Evolutionary conservation across 2,329 filamentous ascomycete species (phyloP).

Genomic region (Diatrype stigma): DNA sequence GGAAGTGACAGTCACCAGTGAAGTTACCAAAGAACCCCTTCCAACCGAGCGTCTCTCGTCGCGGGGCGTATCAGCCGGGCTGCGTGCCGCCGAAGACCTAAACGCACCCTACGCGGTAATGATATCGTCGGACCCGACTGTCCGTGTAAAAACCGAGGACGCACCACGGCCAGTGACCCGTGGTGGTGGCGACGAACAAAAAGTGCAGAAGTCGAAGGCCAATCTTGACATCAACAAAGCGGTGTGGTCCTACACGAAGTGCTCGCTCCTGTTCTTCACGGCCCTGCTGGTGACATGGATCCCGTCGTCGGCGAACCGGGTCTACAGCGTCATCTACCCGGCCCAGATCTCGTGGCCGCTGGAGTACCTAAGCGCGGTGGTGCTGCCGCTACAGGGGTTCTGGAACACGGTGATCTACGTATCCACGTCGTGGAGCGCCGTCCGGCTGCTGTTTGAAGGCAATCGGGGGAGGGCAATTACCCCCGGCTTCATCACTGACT

Average conservation of each 20-base stretch:
- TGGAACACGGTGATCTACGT: slow-evolving; percentile 81
- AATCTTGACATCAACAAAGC: slow-evolving; percentile 56
- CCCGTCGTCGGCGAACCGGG: slow-evolving; percentile 71
- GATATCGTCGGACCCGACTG: slow-evolving; percentile 36
- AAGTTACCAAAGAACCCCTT: slow-evolving; percentile 31
- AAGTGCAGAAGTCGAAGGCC: slow-evolving; percentile 14
- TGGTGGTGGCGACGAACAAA: slow-evolving; percentile 17
- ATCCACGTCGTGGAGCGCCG: slow-evolving; percentile 63
- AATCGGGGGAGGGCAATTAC: background rate
- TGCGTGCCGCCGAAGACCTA: slow-evolving; percentile 5
- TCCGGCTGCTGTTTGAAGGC: slow-evolving; percentile 41
- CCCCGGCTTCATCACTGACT: slow-evolving; percentile 3
- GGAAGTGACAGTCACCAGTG: slow-evolving; percentile 60
- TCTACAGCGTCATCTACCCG: slow-evolving; percentile 63
- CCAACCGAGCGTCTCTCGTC: slow-evolving; percentile 17
- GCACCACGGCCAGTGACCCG: slow-evolving; percentile 6
- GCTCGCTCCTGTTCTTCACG: slow-evolving; percentile 66
- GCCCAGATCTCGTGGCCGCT: slow-evolving; percentile 52
- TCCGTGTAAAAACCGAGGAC: slow-evolving; percentile 18
- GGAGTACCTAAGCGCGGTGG: slow-evolving; percentile 66
- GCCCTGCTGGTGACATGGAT: slow-evolving; percentile 72
- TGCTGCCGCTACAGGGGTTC: slow-evolving; percentile 77
- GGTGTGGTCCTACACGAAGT: slow-evolving; percentile 67
- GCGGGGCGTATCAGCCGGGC: slow-evolving; percentile 16
- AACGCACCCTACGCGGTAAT: slow-evolving; percentile 44